Percentiles rank a stretch among this genome's conserved stretches.
Evolutionary conservation across 257 asterid genomes (phyloP).

Genomic region (Haberlea rhodopensis): DNA sequence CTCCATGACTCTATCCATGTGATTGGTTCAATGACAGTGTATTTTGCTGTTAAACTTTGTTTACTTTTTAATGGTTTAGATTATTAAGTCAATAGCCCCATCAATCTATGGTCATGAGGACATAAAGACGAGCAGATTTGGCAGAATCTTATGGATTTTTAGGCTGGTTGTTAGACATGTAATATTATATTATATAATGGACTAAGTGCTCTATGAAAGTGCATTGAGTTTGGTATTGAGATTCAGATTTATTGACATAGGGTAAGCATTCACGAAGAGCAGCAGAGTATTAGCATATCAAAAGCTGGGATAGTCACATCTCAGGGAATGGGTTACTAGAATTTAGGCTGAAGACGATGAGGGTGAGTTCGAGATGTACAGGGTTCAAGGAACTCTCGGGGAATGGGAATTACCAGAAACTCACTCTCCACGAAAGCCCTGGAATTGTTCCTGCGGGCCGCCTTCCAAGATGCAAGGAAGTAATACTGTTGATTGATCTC

Average conservation of each 20-base stretch:
- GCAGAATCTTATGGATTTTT: too few species aligned
- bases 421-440: too few species aligned
- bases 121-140: too few species aligned
- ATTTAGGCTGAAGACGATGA: conserved; percentile 94
- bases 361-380: conserved; percentile 81
- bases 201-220: too few species aligned
- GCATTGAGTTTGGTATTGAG: too few species aligned
- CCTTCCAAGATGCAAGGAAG: conserved; percentile 98
- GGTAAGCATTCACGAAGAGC: conserved; percentile 99
- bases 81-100: too few species aligned
- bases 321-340: too few species aligned
- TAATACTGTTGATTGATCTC: conserved; percentile 92
- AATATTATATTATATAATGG: too few species aligned
- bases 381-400: conserved; percentile 91
- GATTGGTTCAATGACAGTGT: conserved; percentile 16
- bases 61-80: conserved; percentile 47
- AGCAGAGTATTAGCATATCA: conserved; percentile 97
- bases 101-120: conserved; percentile 94
- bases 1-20: conserved; percentile 42
- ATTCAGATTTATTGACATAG: too few species aligned
- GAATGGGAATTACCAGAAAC: too few species aligned
- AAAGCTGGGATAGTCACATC: conserved; percentile 99
- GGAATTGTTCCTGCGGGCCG: too few species aligned
- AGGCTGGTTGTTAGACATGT: too few species aligned
- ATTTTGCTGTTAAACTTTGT: background rate